These are phyloP conservation scores for Starmerella stigmatis DNA, from an alignment of 805 yeast genomes.

Conservation along the genomic window DNA sequence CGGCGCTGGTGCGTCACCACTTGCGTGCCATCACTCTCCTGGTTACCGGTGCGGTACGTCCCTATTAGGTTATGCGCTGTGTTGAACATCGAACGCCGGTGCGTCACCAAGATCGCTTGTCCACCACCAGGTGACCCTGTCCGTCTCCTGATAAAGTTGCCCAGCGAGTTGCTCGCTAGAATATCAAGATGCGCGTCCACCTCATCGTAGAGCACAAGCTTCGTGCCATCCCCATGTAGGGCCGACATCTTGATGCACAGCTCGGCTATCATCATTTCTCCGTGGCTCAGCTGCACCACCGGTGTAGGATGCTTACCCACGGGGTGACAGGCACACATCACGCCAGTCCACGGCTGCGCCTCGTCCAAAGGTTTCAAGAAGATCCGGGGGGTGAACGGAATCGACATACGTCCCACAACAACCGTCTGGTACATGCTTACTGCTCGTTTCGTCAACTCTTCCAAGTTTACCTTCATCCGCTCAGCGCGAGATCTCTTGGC, in stretches of 20 bases:
- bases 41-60: neutral
- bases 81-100: neutral
- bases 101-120: constrained; percentile 1
- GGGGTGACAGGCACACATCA: neutral
- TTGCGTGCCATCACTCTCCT: neutral
- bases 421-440: neutral
- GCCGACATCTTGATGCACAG: neutral
- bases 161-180: constrained; percentile 1
- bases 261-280: constrained; percentile 1
- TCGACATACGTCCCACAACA: neutral
- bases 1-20: neutral
- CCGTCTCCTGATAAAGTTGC: neutral
- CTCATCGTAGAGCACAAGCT: neutral
- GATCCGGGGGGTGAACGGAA: neutral
- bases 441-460: neutral
- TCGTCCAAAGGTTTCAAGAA: neutral
- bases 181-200: neutral
- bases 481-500: neutral
- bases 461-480: neutral
- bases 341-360: neutral
- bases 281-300: constrained; percentile 1
- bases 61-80: neutral
- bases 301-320: neutral
- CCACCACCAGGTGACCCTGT: neutral
- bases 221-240: neutral